Conservation (phyloP, 148 eudicot genomes). For the Cornus kousa region DNA sequence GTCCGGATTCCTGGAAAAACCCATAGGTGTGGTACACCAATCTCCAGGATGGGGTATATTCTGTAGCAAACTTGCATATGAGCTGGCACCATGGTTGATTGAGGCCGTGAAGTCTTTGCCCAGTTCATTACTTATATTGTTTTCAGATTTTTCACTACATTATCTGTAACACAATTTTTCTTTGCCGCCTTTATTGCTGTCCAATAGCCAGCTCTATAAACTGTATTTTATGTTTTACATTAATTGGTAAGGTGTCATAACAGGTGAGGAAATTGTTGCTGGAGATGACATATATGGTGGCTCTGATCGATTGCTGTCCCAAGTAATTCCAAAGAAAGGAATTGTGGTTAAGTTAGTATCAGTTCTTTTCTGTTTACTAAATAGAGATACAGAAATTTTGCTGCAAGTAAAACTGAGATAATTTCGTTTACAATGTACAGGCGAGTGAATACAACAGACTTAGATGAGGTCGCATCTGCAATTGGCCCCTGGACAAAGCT, state of each 20-base stretch:
- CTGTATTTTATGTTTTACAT: background rate
- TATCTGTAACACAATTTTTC: background rate
- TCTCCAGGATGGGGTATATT: background rate
- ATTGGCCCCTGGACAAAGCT: slow-evolving; percentile 89
- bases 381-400: background rate
- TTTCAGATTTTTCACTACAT: background rate
- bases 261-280: slow-evolving; percentile 96
- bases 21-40: background rate
- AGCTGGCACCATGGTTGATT: background rate
- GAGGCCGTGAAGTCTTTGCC: background rate
- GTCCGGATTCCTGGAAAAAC: background rate
- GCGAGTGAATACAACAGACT: slow-evolving; percentile 71
- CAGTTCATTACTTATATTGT: background rate
- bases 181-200: background rate
- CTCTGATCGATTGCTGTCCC: slow-evolving; percentile 88
- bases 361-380: slow-evolving; percentile 2
- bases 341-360: slow-evolving; percentile 78
- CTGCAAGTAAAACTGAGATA: background rate
- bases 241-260: slow-evolving; percentile 1
- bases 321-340: slow-evolving; percentile 78
- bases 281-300: slow-evolving; percentile 98
- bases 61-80: background rate
- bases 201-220: background rate
- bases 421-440: slow-evolving; percentile 26
- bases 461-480: slow-evolving; percentile 88